A percentile compares a stretch with the other conserved stretches of the same genome.
These are phyloP conservation scores for Rhynchospora breviuscula DNA, from an alignment of 176 grass and related monocot genomes.

Conservation along the genomic window DNA sequence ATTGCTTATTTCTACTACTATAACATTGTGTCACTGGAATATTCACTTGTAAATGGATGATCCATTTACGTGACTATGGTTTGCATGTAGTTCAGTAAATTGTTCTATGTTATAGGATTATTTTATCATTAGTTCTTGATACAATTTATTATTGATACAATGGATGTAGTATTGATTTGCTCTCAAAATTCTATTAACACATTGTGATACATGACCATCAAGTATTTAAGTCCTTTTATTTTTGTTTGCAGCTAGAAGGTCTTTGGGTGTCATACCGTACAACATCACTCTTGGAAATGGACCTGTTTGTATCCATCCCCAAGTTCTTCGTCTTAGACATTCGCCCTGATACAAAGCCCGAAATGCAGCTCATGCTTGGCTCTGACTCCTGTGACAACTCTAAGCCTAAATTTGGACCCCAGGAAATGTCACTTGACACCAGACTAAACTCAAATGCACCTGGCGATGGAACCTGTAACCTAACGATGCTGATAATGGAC, in stretches of 20 bases:
- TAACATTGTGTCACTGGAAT: background rate
- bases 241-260: constrained; percentile 69
- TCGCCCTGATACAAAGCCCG: constrained; percentile 78
- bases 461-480: constrained; percentile 51
- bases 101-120: background rate
- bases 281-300: constrained; percentile 81
- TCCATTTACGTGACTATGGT: background rate
- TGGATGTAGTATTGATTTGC: background rate
- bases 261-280: constrained; percentile 96
- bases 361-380: constrained; percentile 96
- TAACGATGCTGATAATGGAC: constrained; percentile 98
- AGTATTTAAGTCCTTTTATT: background rate
- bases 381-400: constrained; percentile 54
- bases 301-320: constrained; percentile 78
- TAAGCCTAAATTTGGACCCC: constrained; percentile 26
- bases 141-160: background rate
- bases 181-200: background rate
- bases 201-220: background rate
- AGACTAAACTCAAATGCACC: constrained; percentile 26
- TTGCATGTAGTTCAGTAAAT: background rate
- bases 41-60: background rate
- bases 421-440: constrained; percentile 14
- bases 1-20: background rate
- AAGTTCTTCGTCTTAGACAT: constrained; percentile 87
- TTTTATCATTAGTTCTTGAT: background rate